Base-by-base conservation (phyloP, 164 flowering plant genomes). In the Aristolochia contorta region DNA sequence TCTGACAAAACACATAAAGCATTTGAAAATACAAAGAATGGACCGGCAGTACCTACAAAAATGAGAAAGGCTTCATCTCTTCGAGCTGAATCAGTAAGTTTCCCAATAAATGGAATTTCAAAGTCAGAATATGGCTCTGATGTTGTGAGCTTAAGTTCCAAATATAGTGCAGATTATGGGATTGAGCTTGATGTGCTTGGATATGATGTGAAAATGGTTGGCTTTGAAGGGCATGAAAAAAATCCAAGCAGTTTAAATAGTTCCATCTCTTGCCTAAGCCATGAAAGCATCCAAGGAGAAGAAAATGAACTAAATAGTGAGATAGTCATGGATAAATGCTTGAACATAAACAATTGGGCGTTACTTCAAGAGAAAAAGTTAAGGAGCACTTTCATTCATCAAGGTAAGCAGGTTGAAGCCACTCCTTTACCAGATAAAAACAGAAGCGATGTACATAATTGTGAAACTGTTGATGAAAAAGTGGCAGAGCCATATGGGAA, bases 121-220 rank as follows among this genome's bases (percentile, higher is more conserved):
- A 33, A 62, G n/a, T 62, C 65, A 33, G 81, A 65, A 23, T 75
- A 59, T 56, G 74, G 73, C 46, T 81, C 89, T n/a, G 80, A 74
- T 54, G 71, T 65, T 72, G 75, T 62, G 57, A 71, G 56, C 33
- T 59, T 67, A 62, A 69, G 67, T 62, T 51, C 49, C 65, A 69
- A 68, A 46, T 32, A 60, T 47, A 70, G 65, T 54, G 56, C 65
- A 46, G 83, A 78, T 62, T 56, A 55, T 60, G 82, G 61, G 63
- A 72, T 78, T 57, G 79, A 71, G 43, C 71, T 60, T 18, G 80
- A 69, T 47, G 58, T 71, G 48, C 70, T 73, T 6, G 84, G 77
- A 45, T 70, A 73, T 65, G 87, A 80, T 25, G 56, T 59, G 50
- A 77, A 74, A 71, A 66, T 33, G 37, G 58, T 64, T 32, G 67